Evolutionary conservation across 768 basidiomycete species (phyloP).

Genomic region (Trametes meyenii): DNA sequence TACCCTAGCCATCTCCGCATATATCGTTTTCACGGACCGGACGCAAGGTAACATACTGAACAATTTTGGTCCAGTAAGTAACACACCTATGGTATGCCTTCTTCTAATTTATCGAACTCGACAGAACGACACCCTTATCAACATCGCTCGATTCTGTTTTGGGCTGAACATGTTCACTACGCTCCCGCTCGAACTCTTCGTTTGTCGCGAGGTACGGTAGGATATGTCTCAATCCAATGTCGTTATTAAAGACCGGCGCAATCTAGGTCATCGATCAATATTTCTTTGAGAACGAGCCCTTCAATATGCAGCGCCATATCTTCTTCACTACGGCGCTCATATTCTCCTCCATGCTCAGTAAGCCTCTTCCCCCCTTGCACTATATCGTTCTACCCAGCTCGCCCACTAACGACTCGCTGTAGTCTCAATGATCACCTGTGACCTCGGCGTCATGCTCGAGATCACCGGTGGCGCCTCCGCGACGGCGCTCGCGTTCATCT

Average conservation of each 20-base stretch:
- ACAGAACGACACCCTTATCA: constrained; percentile 86
- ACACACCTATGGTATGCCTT: background rate
- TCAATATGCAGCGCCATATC: constrained; percentile 81
- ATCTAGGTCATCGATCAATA: constrained; percentile 89
- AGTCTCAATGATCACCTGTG: constrained; percentile 94
- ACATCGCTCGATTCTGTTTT: constrained; percentile 92
- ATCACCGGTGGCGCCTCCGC: constrained; percentile 97
- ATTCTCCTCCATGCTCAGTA: constrained; percentile 80
- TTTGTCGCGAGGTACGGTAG: constrained; percentile 92
- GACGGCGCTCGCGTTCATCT: constrained; percentile 90
- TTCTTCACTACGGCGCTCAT: constrained; percentile 90
- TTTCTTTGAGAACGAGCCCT: constrained; percentile 89
- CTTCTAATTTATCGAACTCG: constrained; percentile 6
- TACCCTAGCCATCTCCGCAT: constrained; percentile 84
- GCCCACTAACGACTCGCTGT: background rate
- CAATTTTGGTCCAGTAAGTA: constrained; percentile 80
- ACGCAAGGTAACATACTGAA: constrained; percentile 96
- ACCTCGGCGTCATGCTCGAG: constrained; percentile 97
- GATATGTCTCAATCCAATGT: background rate
- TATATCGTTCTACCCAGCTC: background rate
- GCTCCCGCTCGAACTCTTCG: constrained; percentile 92
- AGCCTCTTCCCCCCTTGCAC: constrained; percentile 28
- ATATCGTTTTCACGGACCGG: constrained; percentile 86
- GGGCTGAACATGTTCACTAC: constrained; percentile 99
- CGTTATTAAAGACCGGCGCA: background rate